Evolutionary conservation across 2,329 filamentous ascomycete genomes (phyloP).

Genomic region (Fusarium citri): DNA sequence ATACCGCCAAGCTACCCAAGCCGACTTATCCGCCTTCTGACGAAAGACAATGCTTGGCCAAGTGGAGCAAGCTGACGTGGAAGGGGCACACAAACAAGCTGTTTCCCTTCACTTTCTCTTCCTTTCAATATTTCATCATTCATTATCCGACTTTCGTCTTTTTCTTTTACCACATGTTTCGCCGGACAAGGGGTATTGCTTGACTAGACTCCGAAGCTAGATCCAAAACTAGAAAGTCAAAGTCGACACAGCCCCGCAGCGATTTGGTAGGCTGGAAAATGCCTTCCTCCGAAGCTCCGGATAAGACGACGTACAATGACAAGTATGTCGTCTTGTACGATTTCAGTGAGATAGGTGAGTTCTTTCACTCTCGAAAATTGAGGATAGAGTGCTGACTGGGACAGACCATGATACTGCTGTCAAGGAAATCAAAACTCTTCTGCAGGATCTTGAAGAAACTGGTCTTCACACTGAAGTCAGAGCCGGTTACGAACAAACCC

Average conservation of each 20-base stretch:
- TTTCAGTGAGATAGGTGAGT: conserved; percentile 51
- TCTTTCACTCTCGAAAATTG: fast-evolving
- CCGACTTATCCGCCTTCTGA: conserved; percentile 28
- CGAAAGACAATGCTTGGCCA: conserved; percentile 34
- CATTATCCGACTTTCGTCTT: background rate
- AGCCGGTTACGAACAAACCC: conserved; percentile 73
- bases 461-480: conserved; percentile 79
- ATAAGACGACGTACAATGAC: conserved; percentile 49
- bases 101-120: background rate
- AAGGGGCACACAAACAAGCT: conserved; percentile 4
- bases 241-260: background rate
- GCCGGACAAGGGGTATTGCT: conserved; percentile 4
- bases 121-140: background rate
- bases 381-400: fast-evolving
- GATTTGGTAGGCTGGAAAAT: conserved; percentile 18
- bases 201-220: conserved; percentile 14
- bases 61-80: conserved; percentile 45
- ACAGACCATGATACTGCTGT: conserved; percentile 51
- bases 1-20: conserved; percentile 31
- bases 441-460: conserved; percentile 69
- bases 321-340: conserved; percentile 57
- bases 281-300: conserved; percentile 13
- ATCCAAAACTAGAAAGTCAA: background rate
- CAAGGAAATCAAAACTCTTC: conserved; percentile 57
- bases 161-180: conserved; percentile 6